These are phyloP conservation scores for Fusarium sp. DNA, from an alignment of 2,329 filamentous ascomycete species.

Conservation along the genomic window DNA sequence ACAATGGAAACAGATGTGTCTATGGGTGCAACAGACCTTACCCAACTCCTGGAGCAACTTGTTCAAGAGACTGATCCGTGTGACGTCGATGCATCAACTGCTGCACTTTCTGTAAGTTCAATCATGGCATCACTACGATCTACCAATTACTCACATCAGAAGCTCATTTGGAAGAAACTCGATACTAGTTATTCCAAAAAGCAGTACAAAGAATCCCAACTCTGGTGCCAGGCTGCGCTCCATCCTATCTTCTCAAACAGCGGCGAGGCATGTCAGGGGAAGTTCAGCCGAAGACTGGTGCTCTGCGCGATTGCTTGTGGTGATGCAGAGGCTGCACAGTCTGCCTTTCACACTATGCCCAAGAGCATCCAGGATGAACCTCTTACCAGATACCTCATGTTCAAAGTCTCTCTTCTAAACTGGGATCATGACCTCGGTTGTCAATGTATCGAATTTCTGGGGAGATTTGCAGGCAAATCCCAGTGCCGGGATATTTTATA, in stretches of 20 bases:
- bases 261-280: conserved; percentile 73
- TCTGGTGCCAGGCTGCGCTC: conserved; percentile 78
- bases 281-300: conserved; percentile 78
- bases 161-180: conserved; percentile 87
- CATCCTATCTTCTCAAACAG: conserved; percentile 74
- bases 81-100: conserved; percentile 70
- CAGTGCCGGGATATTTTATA: conserved; percentile 71
- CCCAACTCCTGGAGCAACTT: conserved; percentile 49
- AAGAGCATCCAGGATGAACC: conserved; percentile 67
- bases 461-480: conserved; percentile 62
- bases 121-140: background rate
- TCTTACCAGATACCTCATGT: conserved; percentile 78
- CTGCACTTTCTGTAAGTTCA: conserved; percentile 71
- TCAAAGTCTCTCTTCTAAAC: conserved; percentile 73
- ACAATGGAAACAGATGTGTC: conserved; percentile 57
- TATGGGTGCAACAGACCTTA: conserved; percentile 39
- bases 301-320: conserved; percentile 70
- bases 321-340: conserved; percentile 40
- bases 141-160: conserved; percentile 19
- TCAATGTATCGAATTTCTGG: conserved; percentile 72
- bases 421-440: conserved; percentile 68
- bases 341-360: conserved; percentile 68
- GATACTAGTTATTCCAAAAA: conserved; percentile 67
- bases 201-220: conserved; percentile 65
- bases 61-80: conserved; percentile 54